Conservation (phyloP, 768 basidiomycete species). For the Phallus indusiatus region DNA sequence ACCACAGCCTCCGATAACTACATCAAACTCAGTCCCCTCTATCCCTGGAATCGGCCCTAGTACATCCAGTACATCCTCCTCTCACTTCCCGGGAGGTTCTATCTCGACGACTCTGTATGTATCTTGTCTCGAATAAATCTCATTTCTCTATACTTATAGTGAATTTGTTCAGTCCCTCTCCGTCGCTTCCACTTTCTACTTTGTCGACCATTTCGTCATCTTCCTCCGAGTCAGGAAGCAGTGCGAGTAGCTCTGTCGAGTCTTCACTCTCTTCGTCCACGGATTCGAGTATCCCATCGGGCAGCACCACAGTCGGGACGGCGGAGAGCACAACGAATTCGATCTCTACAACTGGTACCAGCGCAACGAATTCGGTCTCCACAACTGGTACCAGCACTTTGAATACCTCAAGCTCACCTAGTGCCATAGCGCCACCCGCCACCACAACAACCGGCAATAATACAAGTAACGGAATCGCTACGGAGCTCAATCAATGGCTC, state of each 20-base stretch:
- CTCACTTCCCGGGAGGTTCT: neutral
- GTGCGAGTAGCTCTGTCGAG: too few relatives aligned
- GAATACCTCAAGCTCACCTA: too few relatives aligned
- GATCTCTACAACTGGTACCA: too few relatives aligned
- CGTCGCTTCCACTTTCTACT: constrained; percentile 1
- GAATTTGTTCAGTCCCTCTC: neutral
- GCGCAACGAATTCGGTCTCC: too few relatives aligned
- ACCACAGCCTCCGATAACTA: neutral
- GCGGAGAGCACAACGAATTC: too few relatives aligned
- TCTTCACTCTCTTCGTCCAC: too few relatives aligned
- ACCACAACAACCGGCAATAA: neutral
- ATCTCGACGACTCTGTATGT: neutral
- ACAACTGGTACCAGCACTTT: too few relatives aligned
- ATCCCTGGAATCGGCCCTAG: neutral
- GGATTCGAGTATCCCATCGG: too few relatives aligned
- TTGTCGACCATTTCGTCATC: neutral
- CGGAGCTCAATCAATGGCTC: neutral
- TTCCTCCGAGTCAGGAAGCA: too few relatives aligned
- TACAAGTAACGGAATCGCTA: neutral
- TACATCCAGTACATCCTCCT: neutral
- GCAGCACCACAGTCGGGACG: too few relatives aligned
- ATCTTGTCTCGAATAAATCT: neutral
- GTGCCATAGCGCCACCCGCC: neutral
- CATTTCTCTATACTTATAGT: neutral
- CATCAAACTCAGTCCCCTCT: neutral